These are phyloP conservation scores for Lichtheimia ornata DNA, from an alignment of 371 early-diverging fungal genomes.

Conservation along the genomic window DNA sequence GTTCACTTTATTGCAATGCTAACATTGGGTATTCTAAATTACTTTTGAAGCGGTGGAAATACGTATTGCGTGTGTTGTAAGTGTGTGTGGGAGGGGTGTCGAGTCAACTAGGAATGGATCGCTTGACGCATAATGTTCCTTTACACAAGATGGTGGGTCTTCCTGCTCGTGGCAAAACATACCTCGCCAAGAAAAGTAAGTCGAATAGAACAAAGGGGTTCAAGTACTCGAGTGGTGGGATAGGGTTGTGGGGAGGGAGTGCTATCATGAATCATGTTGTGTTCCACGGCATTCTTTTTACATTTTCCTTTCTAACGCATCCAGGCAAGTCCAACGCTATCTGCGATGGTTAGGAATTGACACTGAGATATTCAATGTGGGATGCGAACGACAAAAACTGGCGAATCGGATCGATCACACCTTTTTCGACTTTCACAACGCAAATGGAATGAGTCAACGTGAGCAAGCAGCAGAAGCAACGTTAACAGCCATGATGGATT, in stretches of 20 bases:
- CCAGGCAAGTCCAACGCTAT: conserved; percentile 56
- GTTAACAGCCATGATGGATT: conserved; percentile 85
- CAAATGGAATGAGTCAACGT: conserved; percentile 70
- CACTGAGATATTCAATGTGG: conserved; percentile 91
- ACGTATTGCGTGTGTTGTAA: conserved; percentile 43
- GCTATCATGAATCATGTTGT: conserved; percentile 4
- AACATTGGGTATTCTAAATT: neutral
- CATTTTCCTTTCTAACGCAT: no score
- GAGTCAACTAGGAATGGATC: neutral
- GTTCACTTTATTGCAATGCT: no score
- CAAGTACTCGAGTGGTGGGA: no score
- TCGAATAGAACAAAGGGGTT: neutral
- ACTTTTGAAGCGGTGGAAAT: conserved; percentile 17
- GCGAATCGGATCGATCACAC: conserved; percentile 75
- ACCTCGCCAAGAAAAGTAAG: conserved; percentile 88
- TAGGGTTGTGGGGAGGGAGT: neutral
- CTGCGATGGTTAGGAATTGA: conserved; percentile 94
- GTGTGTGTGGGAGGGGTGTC: neutral
- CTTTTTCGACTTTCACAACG: conserved; percentile 90
- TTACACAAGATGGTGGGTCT: conserved; percentile 74
- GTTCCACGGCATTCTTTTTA: neutral
- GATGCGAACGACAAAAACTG: conserved; percentile 86
- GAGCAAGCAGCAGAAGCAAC: conserved; percentile 83
- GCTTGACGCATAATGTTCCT: neutral
- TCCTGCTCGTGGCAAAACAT: conserved; percentile 92